phyloP scores from a whole-genome alignment of 1,139 yeast genomes.

The Yamadazyma pseudoaaseri region DNA sequence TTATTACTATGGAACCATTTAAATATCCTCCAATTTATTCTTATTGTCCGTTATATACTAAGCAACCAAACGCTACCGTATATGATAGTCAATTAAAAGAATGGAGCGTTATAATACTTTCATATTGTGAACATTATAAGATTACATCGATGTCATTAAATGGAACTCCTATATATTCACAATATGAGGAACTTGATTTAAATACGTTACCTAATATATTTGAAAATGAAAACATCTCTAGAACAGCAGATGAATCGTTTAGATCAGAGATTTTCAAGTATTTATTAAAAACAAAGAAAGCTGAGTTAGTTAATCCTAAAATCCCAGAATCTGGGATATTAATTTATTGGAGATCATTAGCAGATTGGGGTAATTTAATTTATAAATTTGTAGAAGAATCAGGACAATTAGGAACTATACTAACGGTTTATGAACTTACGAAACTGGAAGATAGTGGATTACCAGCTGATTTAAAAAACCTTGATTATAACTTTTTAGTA shows the following conservation, averaged over 20 bases:
- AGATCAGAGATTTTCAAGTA: conserved; percentile 54
- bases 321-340: conserved; percentile 46
- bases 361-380: conserved; percentile 71
- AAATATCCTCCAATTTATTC: conserved; percentile 72
- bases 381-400: conserved; percentile 55
- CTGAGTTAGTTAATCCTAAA: conserved; percentile 49
- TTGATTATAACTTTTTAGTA: conserved; percentile 59
- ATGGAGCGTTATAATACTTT: conserved; percentile 43
- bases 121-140: conserved; percentile 57
- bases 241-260: conserved; percentile 56
- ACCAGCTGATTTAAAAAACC: conserved; percentile 57
- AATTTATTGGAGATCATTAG: conserved; percentile 69
- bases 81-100: conserved; percentile 67
- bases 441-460: conserved; percentile 61
- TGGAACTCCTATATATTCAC: conserved; percentile 29
- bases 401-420: conserved; percentile 75
- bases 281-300: conserved; percentile 55
- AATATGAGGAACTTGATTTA: conserved; percentile 20
- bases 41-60: conserved; percentile 90
- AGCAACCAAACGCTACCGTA: conserved; percentile 81
- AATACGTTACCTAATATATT: conserved; percentile 39
- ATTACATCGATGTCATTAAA: conserved; percentile 38
- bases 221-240: conserved; percentile 47
- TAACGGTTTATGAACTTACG: conserved; percentile 79
- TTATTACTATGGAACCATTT: conserved; percentile 15